Conservation (phyloP, 257 asterid species). For the Solanum peruvianum region DNA sequence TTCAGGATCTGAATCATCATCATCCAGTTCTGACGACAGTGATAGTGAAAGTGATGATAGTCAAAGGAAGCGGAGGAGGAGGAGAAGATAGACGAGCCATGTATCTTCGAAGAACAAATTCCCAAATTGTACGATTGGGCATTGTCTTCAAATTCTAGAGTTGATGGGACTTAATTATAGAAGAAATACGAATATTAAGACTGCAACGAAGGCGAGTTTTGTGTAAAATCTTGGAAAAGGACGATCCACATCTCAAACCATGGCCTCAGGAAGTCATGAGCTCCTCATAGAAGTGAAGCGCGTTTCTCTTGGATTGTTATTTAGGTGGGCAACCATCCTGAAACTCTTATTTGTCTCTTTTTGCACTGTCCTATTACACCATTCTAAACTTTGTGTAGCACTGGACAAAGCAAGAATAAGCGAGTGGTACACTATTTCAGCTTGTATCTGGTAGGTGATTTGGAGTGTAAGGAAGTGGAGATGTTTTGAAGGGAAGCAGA, state of each 20-base stretch:
- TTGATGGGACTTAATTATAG: not conserved
- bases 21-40: constrained; percentile 31
- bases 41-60: constrained; percentile 9
- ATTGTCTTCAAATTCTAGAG: not conserved
- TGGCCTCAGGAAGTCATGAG: not conserved
- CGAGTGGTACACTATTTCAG: not conserved
- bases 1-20: constrained; percentile 20
- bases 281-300: not conserved
- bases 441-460: not conserved
- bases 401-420: not conserved
- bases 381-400: not conserved
- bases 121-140: not conserved
- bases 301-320: not conserved
- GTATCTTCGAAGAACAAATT: not conserved
- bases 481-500: not conserved
- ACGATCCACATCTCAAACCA: not conserved
- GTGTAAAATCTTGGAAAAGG: not conserved
- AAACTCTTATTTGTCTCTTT: not conserved
- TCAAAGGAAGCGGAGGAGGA: constrained; percentile 20
- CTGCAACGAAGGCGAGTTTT: not conserved
- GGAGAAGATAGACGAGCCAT: constrained; percentile 1
- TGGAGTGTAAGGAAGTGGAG: not conserved
- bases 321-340: not conserved
- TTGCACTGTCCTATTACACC: not conserved
- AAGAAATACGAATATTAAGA: not conserved